Evolutionary conservation across 1,284 basidiomycete genomes (phyloP).

Genomic region (Rhodotorula glutinis): DNA sequence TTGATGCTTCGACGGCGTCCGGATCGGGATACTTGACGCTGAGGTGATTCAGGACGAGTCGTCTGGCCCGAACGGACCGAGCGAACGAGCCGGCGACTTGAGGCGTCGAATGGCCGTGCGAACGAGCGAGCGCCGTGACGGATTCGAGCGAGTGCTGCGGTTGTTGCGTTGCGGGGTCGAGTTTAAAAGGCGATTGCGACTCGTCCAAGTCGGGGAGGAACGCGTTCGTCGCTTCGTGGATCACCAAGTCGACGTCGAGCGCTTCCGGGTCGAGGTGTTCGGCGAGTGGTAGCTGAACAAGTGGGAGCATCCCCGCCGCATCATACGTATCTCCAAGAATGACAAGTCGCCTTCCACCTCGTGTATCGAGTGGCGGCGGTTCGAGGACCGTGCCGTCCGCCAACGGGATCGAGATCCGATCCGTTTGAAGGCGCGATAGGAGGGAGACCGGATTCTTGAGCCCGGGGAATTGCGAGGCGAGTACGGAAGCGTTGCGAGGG

Average conservation of each 20-base stretch:
- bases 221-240: conserved; percentile 83
- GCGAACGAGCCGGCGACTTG: conserved; percentile 76
- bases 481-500: conserved; percentile 22
- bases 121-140: conserved; percentile 60
- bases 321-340: conserved; percentile 76
- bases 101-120: conserved; percentile 77
- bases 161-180: not conserved
- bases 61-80: conserved; percentile 59
- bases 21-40: conserved; percentile 48
- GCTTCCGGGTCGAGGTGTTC: conserved; percentile 53
- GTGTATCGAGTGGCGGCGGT: conserved; percentile 57
- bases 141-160: conserved; percentile 46
- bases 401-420: conserved; percentile 63
- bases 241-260: conserved; percentile 61
- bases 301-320: conserved; percentile 37
- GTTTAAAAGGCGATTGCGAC: conserved; percentile 44
- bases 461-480: conserved; percentile 51
- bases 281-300: no score
- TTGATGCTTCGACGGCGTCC: conserved; percentile 47
- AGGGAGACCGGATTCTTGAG: conserved; percentile 69
- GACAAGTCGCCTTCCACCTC: conserved; percentile 64
- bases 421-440: conserved; percentile 63
- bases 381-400: conserved; percentile 71
- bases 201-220: conserved; percentile 60
- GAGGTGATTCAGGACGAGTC: conserved; percentile 73